Evolutionary conservation across 2,329 filamentous ascomycete genomes (phyloP), one percentile per base, ranked within the genome.

Genomic region (Aspergillus neotritici): DNA sequence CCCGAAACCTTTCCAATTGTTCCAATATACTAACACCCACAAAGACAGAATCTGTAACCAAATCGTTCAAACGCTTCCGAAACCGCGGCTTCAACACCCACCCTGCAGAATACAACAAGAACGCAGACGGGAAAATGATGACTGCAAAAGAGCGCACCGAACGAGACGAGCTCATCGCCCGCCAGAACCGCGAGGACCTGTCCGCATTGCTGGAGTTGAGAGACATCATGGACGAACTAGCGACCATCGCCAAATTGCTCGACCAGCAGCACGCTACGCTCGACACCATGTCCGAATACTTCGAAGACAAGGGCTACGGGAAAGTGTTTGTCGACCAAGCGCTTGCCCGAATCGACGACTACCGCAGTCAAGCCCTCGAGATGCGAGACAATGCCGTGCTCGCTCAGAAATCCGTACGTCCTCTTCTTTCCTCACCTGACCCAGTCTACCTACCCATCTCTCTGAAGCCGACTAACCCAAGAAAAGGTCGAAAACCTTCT

Each of bases 221-320:
- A 10, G 80, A 84, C 48, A 76, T 84, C 36, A 78, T 83, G 47
- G 80, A 84, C 46, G 80, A 84, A 55, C 68, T 84, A 2, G 70
- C 69, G 3, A 80, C 78, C 0, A 68, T 84, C 4, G 55, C 72
- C 4, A 75, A 72, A 34, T 65, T 84, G 0, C 80, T 83, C 25
- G 72, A 77, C n/a, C 70, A 75, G 11, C 80, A 84, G 55, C 66
- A 73, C 15, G 63, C 65, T 0, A 71, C 75, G 0, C 67, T 83
- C 31, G 63, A 68, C 32, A 51, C 55, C 10, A 68, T 69, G 62
- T 43, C 53, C 16, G 54, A 51, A 12, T 63, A 65, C 14, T 68
- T 64, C 30, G 55, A 58, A 14, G 41, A 50, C 8, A 47, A 54
- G 13, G 57, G 74, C 0, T 62, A 63, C 29, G 78, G 78, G 0